Conservation (phyloP, 2,329 filamentous ascomycete genomes). For the Curvularia eragrostidis region DNA sequence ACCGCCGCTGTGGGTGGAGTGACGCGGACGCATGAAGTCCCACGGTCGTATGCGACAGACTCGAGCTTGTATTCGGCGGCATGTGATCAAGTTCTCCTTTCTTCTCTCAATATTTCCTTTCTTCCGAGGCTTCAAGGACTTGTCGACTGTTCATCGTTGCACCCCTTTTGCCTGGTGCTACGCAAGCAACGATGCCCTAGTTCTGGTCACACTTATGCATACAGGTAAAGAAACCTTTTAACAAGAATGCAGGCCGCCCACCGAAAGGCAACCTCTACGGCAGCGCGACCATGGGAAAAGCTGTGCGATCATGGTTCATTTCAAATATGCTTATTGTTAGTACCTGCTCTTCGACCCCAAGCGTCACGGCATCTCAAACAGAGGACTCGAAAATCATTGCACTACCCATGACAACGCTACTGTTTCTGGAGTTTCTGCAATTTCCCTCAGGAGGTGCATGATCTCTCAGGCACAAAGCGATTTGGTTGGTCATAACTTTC, state of each 20-base stretch:
- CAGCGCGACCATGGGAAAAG: too few species aligned
- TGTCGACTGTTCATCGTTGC: background rate
- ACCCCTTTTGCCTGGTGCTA: background rate
- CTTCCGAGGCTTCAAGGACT: background rate
- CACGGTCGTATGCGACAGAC: background rate
- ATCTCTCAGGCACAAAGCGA: conserved; percentile 4
- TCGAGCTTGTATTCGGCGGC: background rate
- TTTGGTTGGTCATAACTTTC: conserved; percentile 10
- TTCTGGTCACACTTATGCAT: background rate
- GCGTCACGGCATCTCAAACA: background rate
- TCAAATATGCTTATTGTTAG: background rate
- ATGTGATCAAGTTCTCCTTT: background rate
- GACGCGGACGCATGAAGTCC: background rate
- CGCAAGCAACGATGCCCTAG: background rate
- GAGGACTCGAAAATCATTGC: background rate
- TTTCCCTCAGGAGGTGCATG: background rate
- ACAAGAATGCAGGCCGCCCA: background rate
- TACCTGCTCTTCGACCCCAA: background rate
- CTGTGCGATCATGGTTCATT: background rate
- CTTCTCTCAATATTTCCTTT: background rate
- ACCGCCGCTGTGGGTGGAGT: background rate
- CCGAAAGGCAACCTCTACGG: background rate
- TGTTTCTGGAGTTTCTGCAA: conserved; percentile 3
- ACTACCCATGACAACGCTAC: background rate
- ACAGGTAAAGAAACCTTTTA: background rate